A percentile compares a stretch with the other conserved stretches of the same genome.
These are phyloP conservation scores for Lyophyllum decastes DNA, from an alignment of 768 basidiomycete species.

Conservation along the genomic window DNA sequence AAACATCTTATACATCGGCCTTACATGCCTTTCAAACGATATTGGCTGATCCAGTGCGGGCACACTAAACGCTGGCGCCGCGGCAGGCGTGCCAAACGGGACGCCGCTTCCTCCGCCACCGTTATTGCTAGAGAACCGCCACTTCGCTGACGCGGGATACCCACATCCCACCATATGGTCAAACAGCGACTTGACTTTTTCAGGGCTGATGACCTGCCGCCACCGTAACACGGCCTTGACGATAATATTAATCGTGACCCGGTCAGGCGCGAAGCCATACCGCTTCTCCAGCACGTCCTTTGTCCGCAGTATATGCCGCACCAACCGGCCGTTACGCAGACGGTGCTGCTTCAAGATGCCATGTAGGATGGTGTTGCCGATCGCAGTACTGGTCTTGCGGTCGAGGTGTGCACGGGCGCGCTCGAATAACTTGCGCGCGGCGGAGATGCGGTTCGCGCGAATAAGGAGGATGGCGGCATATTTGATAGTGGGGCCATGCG, in stretches of 20 bases:
- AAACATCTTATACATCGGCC: constrained; percentile 74
- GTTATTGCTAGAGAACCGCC: constrained; percentile 6
- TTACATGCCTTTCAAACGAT: constrained; percentile 59
- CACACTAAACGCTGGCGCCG: constrained; percentile 25
- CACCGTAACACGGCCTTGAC: constrained; percentile 61
- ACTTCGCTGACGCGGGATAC: constrained; percentile 46
- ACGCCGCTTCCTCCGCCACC: constrained; percentile 18
- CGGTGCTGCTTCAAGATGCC: constrained; percentile 33
- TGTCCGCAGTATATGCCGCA: constrained; percentile 42
- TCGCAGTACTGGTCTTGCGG: constrained; percentile 32
- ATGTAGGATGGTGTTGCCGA: constrained; percentile 63
- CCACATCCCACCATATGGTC: constrained; percentile 63
- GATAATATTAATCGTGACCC: constrained; percentile 70
- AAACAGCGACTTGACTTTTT: constrained; percentile 56
- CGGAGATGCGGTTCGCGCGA: constrained; percentile 39
- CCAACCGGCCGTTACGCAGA: constrained; percentile 42
- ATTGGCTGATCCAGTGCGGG: constrained; percentile 42
- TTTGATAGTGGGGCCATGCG: constrained; percentile 27
- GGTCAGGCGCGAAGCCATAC: constrained; percentile 60
- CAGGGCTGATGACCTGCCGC: constrained; percentile 41
- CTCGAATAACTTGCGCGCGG: constrained; percentile 45
- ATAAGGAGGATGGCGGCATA: constrained; percentile 39
- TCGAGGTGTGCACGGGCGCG: constrained; percentile 29
- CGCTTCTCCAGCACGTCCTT: constrained; percentile 43
- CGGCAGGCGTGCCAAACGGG: constrained; percentile 46